These are phyloP conservation scores for Fusarium heterosporum DNA, from an alignment of 2,329 filamentous ascomycete species.

Conservation along the genomic window DNA sequence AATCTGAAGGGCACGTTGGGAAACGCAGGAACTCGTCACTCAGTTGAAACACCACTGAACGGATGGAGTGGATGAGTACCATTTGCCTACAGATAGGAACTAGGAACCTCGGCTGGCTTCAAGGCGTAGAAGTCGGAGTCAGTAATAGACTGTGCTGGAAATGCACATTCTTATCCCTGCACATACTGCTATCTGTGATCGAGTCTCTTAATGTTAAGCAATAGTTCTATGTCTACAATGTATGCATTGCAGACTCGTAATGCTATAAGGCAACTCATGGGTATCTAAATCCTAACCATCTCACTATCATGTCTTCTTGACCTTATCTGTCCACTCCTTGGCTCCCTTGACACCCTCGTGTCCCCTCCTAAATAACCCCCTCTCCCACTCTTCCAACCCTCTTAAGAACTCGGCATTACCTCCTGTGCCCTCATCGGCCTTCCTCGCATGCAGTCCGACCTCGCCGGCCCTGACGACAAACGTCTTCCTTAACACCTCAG, in stretches of 20 bases:
- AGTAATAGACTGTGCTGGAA: slow-evolving; percentile 47
- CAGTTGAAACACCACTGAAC: slow-evolving; percentile 47
- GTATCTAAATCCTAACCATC: slow-evolving; percentile 35
- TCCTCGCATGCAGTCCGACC: slow-evolving; percentile 89
- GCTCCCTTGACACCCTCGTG: slow-evolving; percentile 79
- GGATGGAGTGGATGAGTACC: slow-evolving; percentile 45
- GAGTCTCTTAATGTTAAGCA: not conserved
- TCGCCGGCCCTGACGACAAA: slow-evolving; percentile 85
- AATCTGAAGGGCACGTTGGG: slow-evolving; percentile 37
- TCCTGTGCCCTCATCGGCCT: slow-evolving; percentile 74
- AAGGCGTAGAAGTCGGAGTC: slow-evolving; percentile 47
- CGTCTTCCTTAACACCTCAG: slow-evolving; percentile 78
- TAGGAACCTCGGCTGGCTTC: slow-evolving; percentile 43
- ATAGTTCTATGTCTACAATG: slow-evolving; percentile 1
- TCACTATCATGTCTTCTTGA: slow-evolving; percentile 51
- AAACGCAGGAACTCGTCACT: slow-evolving; percentile 39
- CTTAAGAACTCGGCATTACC: slow-evolving; percentile 81
- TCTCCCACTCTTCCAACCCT: slow-evolving; percentile 90
- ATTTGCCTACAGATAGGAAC: slow-evolving; percentile 40
- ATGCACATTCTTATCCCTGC: slow-evolving; percentile 44
- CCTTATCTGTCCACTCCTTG: slow-evolving; percentile 76
- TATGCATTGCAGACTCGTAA: slow-evolving; percentile 26
- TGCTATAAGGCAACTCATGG: slow-evolving; percentile 35
- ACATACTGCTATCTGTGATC: not conserved
- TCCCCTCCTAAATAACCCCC: slow-evolving; percentile 77